phyloP scores from a whole-genome alignment of 192 early-diverging fungal genomes.

The Podila verticillata region DNA sequence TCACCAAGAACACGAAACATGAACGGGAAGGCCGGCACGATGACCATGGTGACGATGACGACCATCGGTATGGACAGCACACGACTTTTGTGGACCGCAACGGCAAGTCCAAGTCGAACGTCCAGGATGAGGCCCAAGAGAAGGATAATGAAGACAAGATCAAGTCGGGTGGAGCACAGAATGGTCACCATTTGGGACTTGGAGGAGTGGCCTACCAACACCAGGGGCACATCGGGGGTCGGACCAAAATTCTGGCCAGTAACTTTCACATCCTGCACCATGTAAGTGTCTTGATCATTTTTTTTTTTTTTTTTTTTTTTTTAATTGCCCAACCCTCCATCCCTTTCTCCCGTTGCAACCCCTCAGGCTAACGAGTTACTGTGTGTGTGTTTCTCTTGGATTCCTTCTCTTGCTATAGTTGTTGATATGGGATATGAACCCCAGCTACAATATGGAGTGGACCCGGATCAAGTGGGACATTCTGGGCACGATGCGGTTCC shows the following conservation, averaged over 20 bases:
- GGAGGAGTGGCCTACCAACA: neutral
- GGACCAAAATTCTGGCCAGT: conserved; percentile 36
- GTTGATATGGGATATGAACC: conserved; percentile 38
- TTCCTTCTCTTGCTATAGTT: conserved; percentile 5
- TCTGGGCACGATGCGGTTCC: conserved; percentile 42
- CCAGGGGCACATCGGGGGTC: neutral
- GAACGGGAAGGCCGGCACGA: neutral
- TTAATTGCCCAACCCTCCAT: neutral
- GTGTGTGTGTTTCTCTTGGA: neutral
- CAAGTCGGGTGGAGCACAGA: neutral
- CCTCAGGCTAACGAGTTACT: neutral
- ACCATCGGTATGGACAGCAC: neutral
- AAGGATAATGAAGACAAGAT: neutral
- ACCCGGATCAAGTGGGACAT: conserved; percentile 45
- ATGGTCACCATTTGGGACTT: conserved; percentile 1
- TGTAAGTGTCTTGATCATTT: conserved; percentile 23
- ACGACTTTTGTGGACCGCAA: neutral
- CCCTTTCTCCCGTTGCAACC: neutral
- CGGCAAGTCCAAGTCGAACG: neutral
- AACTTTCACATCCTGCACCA: conserved; percentile 43
- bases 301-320: neutral
- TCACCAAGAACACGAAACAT: conserved; percentile 28
- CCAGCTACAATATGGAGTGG: conserved; percentile 41
- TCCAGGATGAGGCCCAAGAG: neutral
- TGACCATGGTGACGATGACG: conserved; percentile 6